A percentile compares a stretch with the other conserved stretches of the same genome.
Evolutionary conservation across 2,329 filamentous ascomycete genomes (phyloP).

Genomic region (Microdochium paspali): DNA sequence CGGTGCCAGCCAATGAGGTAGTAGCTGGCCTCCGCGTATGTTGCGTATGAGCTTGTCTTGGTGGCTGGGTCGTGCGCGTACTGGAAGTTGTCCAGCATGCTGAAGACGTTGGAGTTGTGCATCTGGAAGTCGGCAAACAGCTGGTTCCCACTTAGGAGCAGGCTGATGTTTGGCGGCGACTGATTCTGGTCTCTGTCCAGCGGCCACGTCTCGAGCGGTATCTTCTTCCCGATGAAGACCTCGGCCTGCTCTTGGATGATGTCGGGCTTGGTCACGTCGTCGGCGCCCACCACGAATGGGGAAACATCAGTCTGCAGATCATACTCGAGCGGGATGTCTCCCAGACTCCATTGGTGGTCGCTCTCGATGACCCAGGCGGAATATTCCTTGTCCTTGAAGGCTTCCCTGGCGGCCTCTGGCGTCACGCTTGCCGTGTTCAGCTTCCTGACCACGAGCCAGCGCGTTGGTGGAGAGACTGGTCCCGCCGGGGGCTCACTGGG

Average conservation of each 20-base stretch:
- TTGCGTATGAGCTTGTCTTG: slow-evolving; percentile 10
- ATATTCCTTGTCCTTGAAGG: slow-evolving; percentile 9
- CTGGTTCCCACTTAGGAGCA: slow-evolving; percentile 15
- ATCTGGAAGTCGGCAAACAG: slow-evolving; percentile 30
- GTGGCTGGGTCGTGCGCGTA: slow-evolving; percentile 12
- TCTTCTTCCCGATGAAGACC: slow-evolving; percentile 28
- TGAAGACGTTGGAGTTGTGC: slow-evolving; percentile 31
- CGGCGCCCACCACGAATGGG: slow-evolving; percentile 22
- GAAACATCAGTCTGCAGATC: slow-evolving; percentile 30
- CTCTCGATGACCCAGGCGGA: slow-evolving; percentile 31
- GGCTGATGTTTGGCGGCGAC: neutral
- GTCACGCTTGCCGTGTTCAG: slow-evolving; percentile 10
- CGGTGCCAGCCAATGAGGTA: slow-evolving; percentile 30
- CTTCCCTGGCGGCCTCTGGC: slow-evolving; percentile 1
- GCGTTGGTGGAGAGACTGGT: too few species aligned
- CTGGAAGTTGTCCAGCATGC: slow-evolving; percentile 26
- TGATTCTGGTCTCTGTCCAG: slow-evolving; percentile 1
- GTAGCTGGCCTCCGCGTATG: slow-evolving; percentile 23
- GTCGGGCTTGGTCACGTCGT: slow-evolving; percentile 2
- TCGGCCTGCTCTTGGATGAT: slow-evolving; percentile 27
- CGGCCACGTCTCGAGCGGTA: slow-evolving; percentile 7
- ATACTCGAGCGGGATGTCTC: slow-evolving; percentile 14
- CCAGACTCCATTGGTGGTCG: slow-evolving; percentile 20
- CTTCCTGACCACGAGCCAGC: slow-evolving; percentile 27
- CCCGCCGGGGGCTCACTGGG: slow-evolving; percentile 14